Evolutionary conservation across 2,329 filamentous ascomycete genomes (phyloP).

Genomic region (Periconia sp.): DNA sequence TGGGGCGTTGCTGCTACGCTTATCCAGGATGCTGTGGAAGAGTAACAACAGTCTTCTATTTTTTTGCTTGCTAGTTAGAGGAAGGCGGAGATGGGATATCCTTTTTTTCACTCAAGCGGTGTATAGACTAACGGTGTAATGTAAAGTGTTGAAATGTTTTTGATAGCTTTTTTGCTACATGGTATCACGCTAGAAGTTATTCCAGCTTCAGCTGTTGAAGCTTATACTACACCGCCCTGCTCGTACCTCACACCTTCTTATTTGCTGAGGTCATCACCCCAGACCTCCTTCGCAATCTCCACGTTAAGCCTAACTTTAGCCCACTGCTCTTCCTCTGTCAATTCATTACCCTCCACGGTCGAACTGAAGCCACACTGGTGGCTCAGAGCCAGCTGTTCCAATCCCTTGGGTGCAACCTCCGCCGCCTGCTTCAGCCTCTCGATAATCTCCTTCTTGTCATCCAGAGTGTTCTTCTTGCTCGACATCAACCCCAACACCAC

Average conservation of each 20-base stretch:
- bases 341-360: conserved; percentile 60
- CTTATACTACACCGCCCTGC: neutral
- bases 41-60: too few relatives aligned
- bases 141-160: neutral
- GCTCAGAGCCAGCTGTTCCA: conserved; percentile 59
- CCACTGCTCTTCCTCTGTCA: conserved; percentile 61
- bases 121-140: neutral
- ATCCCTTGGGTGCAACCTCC: conserved; percentile 52
- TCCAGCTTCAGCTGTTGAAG: neutral
- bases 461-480: conserved; percentile 60
- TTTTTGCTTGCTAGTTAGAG: too few relatives aligned
- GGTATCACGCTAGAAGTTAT: neutral
- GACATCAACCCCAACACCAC: conserved; percentile 60
- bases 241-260: conserved; percentile 5
- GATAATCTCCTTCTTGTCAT: conserved; percentile 49
- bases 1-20: neutral
- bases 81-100: too few relatives aligned
- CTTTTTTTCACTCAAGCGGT: too few relatives aligned
- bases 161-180: neutral
- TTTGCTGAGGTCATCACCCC: conserved; percentile 52
- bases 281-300: conserved; percentile 60
- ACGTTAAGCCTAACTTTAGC: conserved; percentile 58
- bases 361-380: conserved; percentile 62
- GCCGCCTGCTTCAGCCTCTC: conserved; percentile 41
- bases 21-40: neutral